Base-by-base conservation (phyloP, 805 yeast species). In the Sugiyamaella chiloensis region DNA sequence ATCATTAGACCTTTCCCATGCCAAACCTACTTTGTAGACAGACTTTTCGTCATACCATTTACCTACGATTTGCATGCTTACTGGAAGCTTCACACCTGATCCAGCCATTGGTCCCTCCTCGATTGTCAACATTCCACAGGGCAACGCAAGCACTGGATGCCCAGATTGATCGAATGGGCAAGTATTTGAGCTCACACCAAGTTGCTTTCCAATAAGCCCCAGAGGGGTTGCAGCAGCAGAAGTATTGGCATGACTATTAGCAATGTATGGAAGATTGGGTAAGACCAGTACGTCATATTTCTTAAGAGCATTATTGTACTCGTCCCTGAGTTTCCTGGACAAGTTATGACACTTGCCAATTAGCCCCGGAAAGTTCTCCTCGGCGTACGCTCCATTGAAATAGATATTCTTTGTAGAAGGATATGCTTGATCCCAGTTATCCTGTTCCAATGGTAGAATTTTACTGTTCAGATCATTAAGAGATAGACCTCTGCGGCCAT, bases 81-180 rank as follows among this genome's bases (percentile, higher is more conserved):
- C 67, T 9, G 72, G 72, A 40, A 68, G 59, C 40, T 59, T 63
- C 43, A 54, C 48, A 11, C 37, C 37, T 5, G 37, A 5, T 14
- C 37, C 37, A 9, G 37, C 37, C 7, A 58, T 60, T 12, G 63
- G 62, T 24, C 63, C 65, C 37, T 66, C 70, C 5, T 46, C 20
- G 8, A 63, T 55, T 7, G 63, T 60, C 39, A 68, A 52, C 52
- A 63, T 54, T 3, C 70, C 69, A 29, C 62, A 53, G 2, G 72
- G 71, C 20, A 68, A 52, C 34, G 60, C 63, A 52, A 68, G 37
- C 2, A 69, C 69, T 20, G 72, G 72, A 51, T 68, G 70, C 7
- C 72, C 72, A 23, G 68, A 62, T 41, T 60, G 58, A 49, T 68
- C 60, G 55, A 68, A 67, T 26, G 66, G 65, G 31, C 65, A 60